These are phyloP conservation scores for Citrus medica DNA, from an alignment of 345 rosid genomes.

Conservation along the genomic window DNA sequence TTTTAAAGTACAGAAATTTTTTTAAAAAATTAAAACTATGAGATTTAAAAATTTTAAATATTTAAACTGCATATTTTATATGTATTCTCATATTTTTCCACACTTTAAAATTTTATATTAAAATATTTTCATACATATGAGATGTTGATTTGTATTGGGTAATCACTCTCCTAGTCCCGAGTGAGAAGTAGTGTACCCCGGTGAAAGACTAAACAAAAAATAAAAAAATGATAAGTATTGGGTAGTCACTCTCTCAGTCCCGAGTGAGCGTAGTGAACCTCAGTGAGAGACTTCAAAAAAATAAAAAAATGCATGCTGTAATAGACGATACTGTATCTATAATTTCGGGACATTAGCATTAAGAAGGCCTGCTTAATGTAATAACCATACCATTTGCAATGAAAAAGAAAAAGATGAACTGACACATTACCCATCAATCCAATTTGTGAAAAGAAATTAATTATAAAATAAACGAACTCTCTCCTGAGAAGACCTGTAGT, in stretches of 20 bases:
- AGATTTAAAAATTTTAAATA: no score
- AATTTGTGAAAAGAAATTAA: not conserved
- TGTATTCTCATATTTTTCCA: accelerated
- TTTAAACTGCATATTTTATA: no score
- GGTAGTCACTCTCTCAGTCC: no score
- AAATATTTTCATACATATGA: no score
- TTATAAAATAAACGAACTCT: not conserved
- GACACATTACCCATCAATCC: not conserved
- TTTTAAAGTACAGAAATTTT: accelerated
- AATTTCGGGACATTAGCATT: not conserved
- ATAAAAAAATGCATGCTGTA: not conserved
- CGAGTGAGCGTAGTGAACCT: no score
- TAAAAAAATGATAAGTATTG: not conserved
- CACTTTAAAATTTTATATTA: no score
- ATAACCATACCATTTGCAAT: not conserved
- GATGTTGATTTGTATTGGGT: no score
- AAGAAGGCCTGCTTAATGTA: not conserved
- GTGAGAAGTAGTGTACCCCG: no score
- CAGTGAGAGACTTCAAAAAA: not conserved
- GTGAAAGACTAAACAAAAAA: not conserved
- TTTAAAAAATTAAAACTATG: no score
- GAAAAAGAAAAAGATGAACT: not conserved
- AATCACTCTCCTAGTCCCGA: no score
- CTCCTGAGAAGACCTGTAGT: not conserved
- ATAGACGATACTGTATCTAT: not conserved